A percentile compares a stretch with the other conserved stretches of the same genome.
phyloP scores from a whole-genome alignment of 345 rosid species.

The Camelina laxa region DNA sequence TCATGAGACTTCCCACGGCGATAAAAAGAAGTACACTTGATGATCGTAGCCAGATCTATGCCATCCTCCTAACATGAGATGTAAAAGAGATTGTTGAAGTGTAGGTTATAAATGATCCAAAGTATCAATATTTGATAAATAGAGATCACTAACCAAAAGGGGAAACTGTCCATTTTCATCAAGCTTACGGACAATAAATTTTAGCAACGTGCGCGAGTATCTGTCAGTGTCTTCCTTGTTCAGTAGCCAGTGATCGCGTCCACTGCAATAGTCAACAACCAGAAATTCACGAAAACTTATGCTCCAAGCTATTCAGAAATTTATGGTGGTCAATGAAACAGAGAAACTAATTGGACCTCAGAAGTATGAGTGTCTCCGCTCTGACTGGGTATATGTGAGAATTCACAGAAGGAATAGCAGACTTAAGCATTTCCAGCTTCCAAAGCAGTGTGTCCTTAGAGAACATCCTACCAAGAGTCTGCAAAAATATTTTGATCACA shows the following conservation, averaged over 20 bases:
- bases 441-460: slow-evolving; percentile 73
- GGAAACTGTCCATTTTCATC: slow-evolving; percentile 70
- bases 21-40: slow-evolving; percentile 57
- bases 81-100: not conserved
- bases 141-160: slow-evolving; percentile 60
- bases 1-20: slow-evolving; percentile 57
- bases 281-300: slow-evolving; percentile 3
- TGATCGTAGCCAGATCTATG: slow-evolving; percentile 50
- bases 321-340: slow-evolving; percentile 3
- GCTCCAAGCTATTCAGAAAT: not conserved
- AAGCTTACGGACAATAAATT: slow-evolving; percentile 56
- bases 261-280: slow-evolving; percentile 50
- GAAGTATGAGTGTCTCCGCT: slow-evolving; percentile 63
- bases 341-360: slow-evolving; percentile 49
- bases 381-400: slow-evolving; percentile 61
- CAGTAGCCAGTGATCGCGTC: slow-evolving; percentile 69
- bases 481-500: slow-evolving; percentile 22
- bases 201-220: slow-evolving; percentile 47
- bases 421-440: slow-evolving; percentile 68
- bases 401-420: slow-evolving; percentile 58
- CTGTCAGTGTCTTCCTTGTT: slow-evolving; percentile 66
- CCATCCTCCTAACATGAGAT: slow-evolving; percentile 56
- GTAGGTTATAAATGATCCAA: not conserved
- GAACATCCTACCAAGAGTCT: slow-evolving; percentile 62
- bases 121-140: not conserved